Percentiles rank a stretch among this genome's conserved stretches.
Evolutionary conservation across 2,329 filamentous ascomycete genomes (phyloP).

Genomic region (Cytospora schulzeri): DNA sequence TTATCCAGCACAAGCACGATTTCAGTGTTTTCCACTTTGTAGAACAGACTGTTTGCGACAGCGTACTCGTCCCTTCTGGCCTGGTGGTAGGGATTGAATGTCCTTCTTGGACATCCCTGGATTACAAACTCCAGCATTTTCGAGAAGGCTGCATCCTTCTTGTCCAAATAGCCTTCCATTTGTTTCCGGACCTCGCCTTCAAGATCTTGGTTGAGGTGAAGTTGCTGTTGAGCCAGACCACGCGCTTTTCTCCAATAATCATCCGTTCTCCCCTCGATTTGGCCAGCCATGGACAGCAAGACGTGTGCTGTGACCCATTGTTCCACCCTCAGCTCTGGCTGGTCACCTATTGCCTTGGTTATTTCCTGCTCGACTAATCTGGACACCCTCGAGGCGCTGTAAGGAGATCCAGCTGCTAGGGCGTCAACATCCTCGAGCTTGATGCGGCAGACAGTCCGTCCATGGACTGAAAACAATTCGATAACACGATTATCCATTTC

Average conservation of each 20-base stretch:
- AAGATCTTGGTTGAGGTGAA: not conserved
- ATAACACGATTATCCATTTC: not conserved
- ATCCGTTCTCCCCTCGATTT: not conserved
- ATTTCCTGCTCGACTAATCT: not conserved
- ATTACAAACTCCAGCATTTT: not conserved
- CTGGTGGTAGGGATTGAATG: not conserved
- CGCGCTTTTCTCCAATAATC: not conserved
- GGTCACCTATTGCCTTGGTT: not conserved
- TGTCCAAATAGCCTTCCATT: not conserved
- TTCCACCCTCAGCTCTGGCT: not conserved
- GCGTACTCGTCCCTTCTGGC: not conserved
- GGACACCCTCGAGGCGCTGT: not conserved
- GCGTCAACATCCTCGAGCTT: slow-evolving; percentile 7
- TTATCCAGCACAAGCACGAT: slow-evolving; percentile 7
- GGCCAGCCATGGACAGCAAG: not conserved
- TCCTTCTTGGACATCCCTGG: not conserved
- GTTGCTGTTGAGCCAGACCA: slow-evolving; percentile 3
- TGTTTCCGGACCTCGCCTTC: not conserved
- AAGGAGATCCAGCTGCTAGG: not conserved
- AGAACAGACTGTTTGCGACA: not conserved
- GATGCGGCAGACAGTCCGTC: not conserved
- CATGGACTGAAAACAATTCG: not conserved
- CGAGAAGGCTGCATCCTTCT: not conserved
- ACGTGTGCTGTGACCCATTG: slow-evolving; percentile 3
- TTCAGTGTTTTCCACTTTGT: not conserved